These are phyloP conservation scores for Xylariaceae sp. DNA, from an alignment of 2,329 filamentous ascomycete genomes.

Conservation along the genomic window DNA sequence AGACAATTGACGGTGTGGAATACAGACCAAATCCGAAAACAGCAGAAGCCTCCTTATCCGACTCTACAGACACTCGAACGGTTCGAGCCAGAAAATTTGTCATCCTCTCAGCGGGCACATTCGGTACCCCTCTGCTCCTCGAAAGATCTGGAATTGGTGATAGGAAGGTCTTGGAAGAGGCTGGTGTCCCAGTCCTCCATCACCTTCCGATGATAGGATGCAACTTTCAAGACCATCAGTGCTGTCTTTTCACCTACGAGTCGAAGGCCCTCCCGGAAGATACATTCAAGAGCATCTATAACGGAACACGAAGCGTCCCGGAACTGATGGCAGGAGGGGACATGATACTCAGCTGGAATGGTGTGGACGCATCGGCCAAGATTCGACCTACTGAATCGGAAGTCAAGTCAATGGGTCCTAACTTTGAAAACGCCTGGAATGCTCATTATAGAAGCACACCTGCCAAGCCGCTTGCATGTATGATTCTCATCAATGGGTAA, in stretches of 20 bases:
- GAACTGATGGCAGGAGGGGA: neutral
- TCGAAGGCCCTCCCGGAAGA: neutral
- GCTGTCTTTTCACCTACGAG: neutral
- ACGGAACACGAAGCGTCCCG: neutral
- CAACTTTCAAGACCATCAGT: constrained; percentile 41
- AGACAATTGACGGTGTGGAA: constrained; percentile 5
- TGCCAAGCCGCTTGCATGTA: constrained; percentile 1
- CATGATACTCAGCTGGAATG: constrained; percentile 8
- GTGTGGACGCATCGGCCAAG: constrained; percentile 7
- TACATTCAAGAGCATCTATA: neutral
- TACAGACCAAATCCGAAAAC: constrained; percentile 1
- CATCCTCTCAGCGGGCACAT: constrained; percentile 1
- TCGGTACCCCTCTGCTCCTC: neutral
- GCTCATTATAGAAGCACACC: constrained; percentile 1
- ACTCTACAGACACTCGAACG: neutral
- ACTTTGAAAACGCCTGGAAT: constrained; percentile 4
- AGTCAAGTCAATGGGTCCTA: neutral
- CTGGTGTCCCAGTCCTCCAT: constrained; percentile 29
- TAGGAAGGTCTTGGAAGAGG: constrained; percentile 25
- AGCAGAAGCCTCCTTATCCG: neutral
- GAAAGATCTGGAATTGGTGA: constrained; percentile 6
- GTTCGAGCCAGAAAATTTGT: constrained; percentile 35
- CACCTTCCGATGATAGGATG: constrained; percentile 44
- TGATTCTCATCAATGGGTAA: neutral
- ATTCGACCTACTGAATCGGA: constrained; percentile 4